These are phyloP conservation scores for Tetrahymena malaccensis DNA, from an alignment of 73 alveolate species.

Conservation along the genomic window DNA sequence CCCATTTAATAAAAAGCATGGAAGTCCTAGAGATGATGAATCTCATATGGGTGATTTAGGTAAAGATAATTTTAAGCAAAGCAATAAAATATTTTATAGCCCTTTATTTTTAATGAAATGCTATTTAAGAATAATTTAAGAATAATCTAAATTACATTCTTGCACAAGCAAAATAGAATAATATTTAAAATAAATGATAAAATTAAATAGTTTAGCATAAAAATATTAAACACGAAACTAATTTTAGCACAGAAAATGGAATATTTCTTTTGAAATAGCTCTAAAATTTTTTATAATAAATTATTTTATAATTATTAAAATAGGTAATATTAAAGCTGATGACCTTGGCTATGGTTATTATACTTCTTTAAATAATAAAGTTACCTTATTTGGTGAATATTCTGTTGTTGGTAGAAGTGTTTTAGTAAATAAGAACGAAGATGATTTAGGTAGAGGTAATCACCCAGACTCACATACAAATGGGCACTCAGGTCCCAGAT, in stretches of 20 bases:
- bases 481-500: constrained; percentile 70
- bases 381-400: constrained; percentile 38
- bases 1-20: constrained; percentile 66
- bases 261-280: not conserved
- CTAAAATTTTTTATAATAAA: not conserved
- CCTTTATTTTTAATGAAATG: no score
- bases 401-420: constrained; percentile 61
- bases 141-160: no score
- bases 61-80: not conserved
- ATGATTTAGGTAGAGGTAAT: constrained; percentile 74
- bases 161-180: no score
- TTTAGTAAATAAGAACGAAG: constrained; percentile 53
- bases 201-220: no score
- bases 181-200: no score
- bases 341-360: constrained; percentile 41
- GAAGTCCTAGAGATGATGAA: constrained; percentile 72
- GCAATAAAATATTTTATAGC: no score
- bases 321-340: constrained; percentile 52
- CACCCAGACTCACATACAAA: constrained; percentile 70
- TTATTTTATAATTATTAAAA: not conserved
- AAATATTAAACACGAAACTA: no score
- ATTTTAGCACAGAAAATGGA: no score
- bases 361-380: constrained; percentile 20
- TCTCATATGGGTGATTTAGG: constrained; percentile 88
- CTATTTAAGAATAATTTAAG: no score